phyloP scores from a whole-genome alignment of 768 basidiomycete species.

The Termitomyces sp. region DNA sequence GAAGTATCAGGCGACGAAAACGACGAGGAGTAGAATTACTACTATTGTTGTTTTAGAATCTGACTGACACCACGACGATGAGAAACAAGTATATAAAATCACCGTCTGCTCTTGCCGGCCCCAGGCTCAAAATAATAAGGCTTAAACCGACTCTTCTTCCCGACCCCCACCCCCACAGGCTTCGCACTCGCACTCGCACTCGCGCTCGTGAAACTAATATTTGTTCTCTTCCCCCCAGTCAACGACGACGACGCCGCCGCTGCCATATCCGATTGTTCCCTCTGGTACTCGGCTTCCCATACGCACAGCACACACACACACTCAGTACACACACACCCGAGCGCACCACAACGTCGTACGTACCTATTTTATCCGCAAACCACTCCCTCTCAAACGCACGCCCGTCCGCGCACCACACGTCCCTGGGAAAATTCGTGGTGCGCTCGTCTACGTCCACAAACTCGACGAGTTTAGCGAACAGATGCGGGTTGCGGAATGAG shows the following conservation, averaged over 20 bases:
- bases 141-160: constrained; percentile 25
- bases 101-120: neutral
- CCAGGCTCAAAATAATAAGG: constrained; percentile 12
- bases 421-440: constrained; percentile 71
- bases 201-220: constrained; percentile 58
- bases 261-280: constrained; percentile 55
- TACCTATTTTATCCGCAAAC: constrained; percentile 77
- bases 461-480: constrained; percentile 94
- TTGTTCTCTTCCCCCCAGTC: constrained; percentile 52
- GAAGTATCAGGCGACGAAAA: constrained; percentile 95
- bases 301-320: too few relatives aligned
- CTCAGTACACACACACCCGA: constrained; percentile 24
- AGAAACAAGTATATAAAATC: too few relatives aligned
- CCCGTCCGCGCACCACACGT: constrained; percentile 62
- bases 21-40: constrained; percentile 48
- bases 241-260: constrained; percentile 44
- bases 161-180: constrained; percentile 6
- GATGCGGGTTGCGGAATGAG: constrained; percentile 92
- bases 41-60: too few relatives aligned
- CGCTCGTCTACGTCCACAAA: constrained; percentile 90
- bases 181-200: constrained; percentile 11
- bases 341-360: constrained; percentile 28
- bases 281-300: constrained; percentile 52
- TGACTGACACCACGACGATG: too few relatives aligned
- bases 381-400: constrained; percentile 55